Conservation (phyloP, 1,284 basidiomycete species). For the Pseudozyma hubeiensis region DNA sequence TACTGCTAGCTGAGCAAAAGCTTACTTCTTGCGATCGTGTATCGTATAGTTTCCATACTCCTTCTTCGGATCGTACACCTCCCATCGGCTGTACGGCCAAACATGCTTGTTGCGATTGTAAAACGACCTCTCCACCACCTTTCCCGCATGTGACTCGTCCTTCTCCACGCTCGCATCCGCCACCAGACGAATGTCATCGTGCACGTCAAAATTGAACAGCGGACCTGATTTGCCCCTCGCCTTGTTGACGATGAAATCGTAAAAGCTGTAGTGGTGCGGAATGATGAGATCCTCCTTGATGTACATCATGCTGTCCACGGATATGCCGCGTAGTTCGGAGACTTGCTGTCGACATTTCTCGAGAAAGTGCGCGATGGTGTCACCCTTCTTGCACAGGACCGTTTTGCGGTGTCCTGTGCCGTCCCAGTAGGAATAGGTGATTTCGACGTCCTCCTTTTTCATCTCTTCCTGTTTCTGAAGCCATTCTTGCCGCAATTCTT, state of each 20-base stretch:
- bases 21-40: conserved; percentile 48
- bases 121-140: conserved; percentile 93
- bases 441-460: conserved; percentile 88
- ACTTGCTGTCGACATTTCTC: conserved; percentile 93
- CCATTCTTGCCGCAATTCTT: conserved; percentile 90
- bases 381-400: conserved; percentile 97
- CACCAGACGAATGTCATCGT: conserved; percentile 95
- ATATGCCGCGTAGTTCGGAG: conserved; percentile 87
- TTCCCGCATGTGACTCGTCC: conserved; percentile 98
- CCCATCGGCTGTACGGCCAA: conserved; percentile 79
- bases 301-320: conserved; percentile 97
- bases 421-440: conserved; percentile 98
- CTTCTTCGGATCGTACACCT: conserved; percentile 60
- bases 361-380: conserved; percentile 86
- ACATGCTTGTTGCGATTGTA: conserved; percentile 98
- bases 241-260: conserved; percentile 98
- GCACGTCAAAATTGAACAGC: conserved; percentile 98
- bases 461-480: conserved; percentile 85
- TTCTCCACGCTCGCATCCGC: conserved; percentile 95
- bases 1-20: background rate
- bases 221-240: conserved; percentile 97
- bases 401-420: conserved; percentile 95
- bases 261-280: conserved; percentile 91
- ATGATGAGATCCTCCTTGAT: conserved; percentile 75
- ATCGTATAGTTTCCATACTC: conserved; percentile 63